phyloP scores from a whole-genome alignment of 495 filamentous ascomycete species.

The Chaetomidium leptoderma region DNA sequence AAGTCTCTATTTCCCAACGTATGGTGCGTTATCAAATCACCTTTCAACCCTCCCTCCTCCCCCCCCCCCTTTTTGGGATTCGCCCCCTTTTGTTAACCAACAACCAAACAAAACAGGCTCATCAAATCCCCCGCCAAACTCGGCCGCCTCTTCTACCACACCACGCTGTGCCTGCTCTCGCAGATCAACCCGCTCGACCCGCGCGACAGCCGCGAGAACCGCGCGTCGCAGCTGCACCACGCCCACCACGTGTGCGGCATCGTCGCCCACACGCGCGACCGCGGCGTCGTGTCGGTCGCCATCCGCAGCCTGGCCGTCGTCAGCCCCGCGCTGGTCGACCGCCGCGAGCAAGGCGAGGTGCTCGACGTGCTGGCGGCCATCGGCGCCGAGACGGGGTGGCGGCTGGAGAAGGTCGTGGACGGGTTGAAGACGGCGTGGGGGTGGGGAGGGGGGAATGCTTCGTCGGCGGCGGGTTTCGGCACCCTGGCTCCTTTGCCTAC shows the following conservation, averaged over 20 bases:
- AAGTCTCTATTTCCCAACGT: constrained; percentile 82
- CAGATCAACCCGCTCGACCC: constrained; percentile 65
- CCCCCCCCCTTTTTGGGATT: background rate
- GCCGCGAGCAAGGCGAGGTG: constrained; percentile 76
- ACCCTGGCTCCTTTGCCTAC: too few species aligned
- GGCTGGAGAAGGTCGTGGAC: constrained; percentile 59
- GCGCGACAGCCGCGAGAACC: constrained; percentile 54
- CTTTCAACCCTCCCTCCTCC: background rate
- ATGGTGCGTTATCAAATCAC: constrained; percentile 53
- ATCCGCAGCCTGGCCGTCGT: constrained; percentile 75
- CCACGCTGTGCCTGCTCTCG: constrained; percentile 71
- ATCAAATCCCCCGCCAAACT: constrained; percentile 76
- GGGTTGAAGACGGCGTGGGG: constrained; percentile 75
- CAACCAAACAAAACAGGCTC: constrained; percentile 51
- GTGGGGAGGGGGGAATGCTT: constrained; percentile 55
- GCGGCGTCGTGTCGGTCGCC: constrained; percentile 70
- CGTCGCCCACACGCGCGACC: constrained; percentile 71
- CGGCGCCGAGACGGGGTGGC: constrained; percentile 74
- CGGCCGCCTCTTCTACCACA: constrained; percentile 88
- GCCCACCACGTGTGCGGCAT: constrained; percentile 84
- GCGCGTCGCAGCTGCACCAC: constrained; percentile 61
- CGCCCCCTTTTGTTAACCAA: background rate
- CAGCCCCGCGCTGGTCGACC: constrained; percentile 64
- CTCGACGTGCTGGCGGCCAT: constrained; percentile 72
- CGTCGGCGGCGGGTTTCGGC: too few species aligned